phyloP scores from a whole-genome alignment of 2,329 filamentous ascomycete genomes.

The Ophioceras dolichostomum region DNA sequence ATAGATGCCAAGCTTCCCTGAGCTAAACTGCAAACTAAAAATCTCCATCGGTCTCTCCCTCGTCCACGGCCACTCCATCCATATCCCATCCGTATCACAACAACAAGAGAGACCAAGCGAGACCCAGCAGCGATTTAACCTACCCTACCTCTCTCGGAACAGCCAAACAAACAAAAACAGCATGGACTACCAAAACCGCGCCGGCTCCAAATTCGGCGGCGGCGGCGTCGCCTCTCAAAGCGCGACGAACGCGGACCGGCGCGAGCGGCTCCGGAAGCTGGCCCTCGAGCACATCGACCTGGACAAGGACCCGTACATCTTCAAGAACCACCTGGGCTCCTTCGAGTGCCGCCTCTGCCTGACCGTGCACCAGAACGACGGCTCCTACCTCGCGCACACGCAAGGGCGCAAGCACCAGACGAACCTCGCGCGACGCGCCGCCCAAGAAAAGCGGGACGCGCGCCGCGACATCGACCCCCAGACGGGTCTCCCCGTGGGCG shows the following conservation, averaged over 20 bases:
- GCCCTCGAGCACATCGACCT: conserved; percentile 98
- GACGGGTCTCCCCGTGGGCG: conserved; percentile 59
- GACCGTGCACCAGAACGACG: conserved; percentile 97
- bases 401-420: conserved; percentile 99
- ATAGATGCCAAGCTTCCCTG: too few relatives aligned
- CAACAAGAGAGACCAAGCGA: too few relatives aligned
- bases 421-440: conserved; percentile 87
- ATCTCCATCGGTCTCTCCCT: too few relatives aligned
- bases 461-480: conserved; percentile 53
- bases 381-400: conserved; percentile 95
- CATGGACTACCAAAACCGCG: conserved; percentile 79
- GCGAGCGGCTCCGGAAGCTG: conserved; percentile 93
- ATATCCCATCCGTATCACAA: too few relatives aligned
- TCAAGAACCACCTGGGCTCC: conserved; percentile 97
- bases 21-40: too few relatives aligned
- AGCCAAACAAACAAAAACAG: too few relatives aligned
- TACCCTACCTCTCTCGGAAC: too few relatives aligned
- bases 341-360: conserved; percentile 96
- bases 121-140: too few relatives aligned
- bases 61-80: too few relatives aligned
- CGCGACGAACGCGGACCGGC: conserved; percentile 90
- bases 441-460: conserved; percentile 88
- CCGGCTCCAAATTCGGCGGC: conserved; percentile 94
- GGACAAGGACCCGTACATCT: conserved; percentile 99
- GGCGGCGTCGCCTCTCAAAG: conserved; percentile 90